Conservation (phyloP, 192 early-diverging fungal species). For the Backusella liffmaniae region DNA sequence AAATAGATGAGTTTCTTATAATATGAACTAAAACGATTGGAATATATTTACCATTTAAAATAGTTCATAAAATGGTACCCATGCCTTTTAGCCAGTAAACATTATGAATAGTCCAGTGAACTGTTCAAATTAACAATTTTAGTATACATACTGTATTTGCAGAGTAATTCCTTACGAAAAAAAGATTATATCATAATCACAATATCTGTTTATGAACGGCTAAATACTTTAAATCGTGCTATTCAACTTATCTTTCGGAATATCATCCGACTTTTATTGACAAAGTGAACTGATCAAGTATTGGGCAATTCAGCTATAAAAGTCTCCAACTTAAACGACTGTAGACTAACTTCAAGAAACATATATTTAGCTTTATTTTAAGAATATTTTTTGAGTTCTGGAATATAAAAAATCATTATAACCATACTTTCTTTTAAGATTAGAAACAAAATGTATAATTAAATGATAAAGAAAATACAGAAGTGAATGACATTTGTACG, state of each 20-base stretch:
- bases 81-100: too few relatives aligned
- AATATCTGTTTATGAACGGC: too few relatives aligned
- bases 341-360: background rate
- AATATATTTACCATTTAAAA: too few relatives aligned
- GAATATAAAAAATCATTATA: background rate
- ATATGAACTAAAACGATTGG: too few relatives aligned
- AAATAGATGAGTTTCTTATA: too few relatives aligned
- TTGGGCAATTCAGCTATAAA: background rate
- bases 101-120: too few relatives aligned
- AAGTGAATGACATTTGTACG: background rate
- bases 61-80: too few relatives aligned
- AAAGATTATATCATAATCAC: background rate
- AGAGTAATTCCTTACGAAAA: background rate
- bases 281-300: background rate
- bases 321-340: background rate
- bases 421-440: background rate
- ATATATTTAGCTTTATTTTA: too few relatives aligned
- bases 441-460: background rate
- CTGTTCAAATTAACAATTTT: too few relatives aligned
- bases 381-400: background rate
- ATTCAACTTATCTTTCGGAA: background rate
- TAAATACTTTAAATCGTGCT: background rate
- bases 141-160: background rate
- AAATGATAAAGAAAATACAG: background rate
- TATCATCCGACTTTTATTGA: background rate